These are phyloP conservation scores for Nitzschia inconspicua DNA, from an alignment of 108 stramenopile species.

Conservation along the genomic window DNA sequence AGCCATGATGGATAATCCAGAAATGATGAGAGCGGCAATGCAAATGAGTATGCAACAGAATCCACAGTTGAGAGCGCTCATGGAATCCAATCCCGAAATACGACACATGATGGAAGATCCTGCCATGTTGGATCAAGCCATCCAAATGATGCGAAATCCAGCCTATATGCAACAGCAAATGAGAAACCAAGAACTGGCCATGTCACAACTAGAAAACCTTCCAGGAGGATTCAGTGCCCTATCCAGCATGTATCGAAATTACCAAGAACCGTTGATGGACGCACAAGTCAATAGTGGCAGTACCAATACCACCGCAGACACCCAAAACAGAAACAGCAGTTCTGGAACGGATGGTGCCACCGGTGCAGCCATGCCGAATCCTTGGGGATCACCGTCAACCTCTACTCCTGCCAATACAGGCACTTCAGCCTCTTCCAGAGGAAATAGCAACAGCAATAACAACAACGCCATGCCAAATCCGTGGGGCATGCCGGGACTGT, in stretches of 20 bases:
- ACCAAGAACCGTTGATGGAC: slow-evolving; percentile 96
- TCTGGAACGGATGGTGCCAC: slow-evolving; percentile 45
- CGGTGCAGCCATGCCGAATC: slow-evolving; percentile 93
- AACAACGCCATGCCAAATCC: slow-evolving; percentile 18
- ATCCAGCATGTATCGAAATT: slow-evolving; percentile 89
- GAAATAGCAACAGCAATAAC: background rate
- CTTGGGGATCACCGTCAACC: slow-evolving; percentile 65
- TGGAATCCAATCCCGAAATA: slow-evolving; percentile 90
- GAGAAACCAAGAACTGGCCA: slow-evolving; percentile 93
- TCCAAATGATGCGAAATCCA: slow-evolving; percentile 96
- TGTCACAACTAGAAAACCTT: slow-evolving; percentile 91
- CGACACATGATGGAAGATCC: slow-evolving; percentile 88
- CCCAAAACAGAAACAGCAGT: background rate
- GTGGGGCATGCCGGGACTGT: slow-evolving; percentile 41
- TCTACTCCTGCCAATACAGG: background rate
- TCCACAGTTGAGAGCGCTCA: slow-evolving; percentile 86
- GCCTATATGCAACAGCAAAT: slow-evolving; percentile 77
- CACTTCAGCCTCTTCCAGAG: background rate
- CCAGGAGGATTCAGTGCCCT: slow-evolving; percentile 94
- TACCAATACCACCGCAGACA: background rate
- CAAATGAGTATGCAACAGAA: slow-evolving; percentile 70
- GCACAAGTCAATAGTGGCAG: slow-evolving; percentile 39
- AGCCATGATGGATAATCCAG: slow-evolving; percentile 83
- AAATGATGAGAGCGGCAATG: slow-evolving; percentile 77
- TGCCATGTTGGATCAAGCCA: slow-evolving; percentile 77